These are phyloP conservation scores for Basipetospora chlamydospora DNA, from an alignment of 2,329 filamentous ascomycete genomes.

Conservation along the genomic window DNA sequence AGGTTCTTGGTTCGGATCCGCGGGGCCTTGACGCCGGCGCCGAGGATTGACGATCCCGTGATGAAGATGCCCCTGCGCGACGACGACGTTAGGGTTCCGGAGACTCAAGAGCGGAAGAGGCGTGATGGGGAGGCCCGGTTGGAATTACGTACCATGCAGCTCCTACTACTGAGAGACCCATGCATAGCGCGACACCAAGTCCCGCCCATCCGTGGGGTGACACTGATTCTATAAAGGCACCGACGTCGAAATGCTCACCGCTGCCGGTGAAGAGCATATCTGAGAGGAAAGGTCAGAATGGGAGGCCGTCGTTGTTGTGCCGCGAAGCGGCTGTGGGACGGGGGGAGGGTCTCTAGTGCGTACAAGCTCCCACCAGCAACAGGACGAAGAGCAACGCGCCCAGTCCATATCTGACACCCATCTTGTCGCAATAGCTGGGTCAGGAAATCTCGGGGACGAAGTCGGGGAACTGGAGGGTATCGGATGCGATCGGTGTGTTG, in stretches of 20 bases:
- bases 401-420: slow-evolving; percentile 54
- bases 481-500: too few species aligned
- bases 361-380: slow-evolving; percentile 65
- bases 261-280: slow-evolving; percentile 98
- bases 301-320: too few species aligned
- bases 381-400: slow-evolving; percentile 55
- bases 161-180: slow-evolving; percentile 88
- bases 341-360: too few species aligned
- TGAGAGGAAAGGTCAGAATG: slow-evolving; percentile 22
- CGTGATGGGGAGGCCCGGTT: neutral
- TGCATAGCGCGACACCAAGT: slow-evolving; percentile 83
- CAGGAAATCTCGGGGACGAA: neutral
- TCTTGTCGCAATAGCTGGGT: too few species aligned
- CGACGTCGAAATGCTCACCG: slow-evolving; percentile 94
- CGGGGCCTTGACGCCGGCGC: slow-evolving; percentile 89
- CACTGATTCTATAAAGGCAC: slow-evolving; percentile 83
- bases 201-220: slow-evolving; percentile 91
- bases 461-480: too few species aligned
- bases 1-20: slow-evolving; percentile 98
- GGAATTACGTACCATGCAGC: slow-evolving; percentile 70
- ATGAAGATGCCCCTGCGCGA: slow-evolving; percentile 89
- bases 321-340: too few species aligned
- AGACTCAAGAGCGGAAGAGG: neutral
- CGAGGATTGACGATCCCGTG: slow-evolving; percentile 92
- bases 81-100: slow-evolving; percentile 1